Percentiles rank a stretch among this genome's conserved stretches.
phyloP scores from a whole-genome alignment of 139 green algal species.

The Chlamydomonas incerta region DNA sequence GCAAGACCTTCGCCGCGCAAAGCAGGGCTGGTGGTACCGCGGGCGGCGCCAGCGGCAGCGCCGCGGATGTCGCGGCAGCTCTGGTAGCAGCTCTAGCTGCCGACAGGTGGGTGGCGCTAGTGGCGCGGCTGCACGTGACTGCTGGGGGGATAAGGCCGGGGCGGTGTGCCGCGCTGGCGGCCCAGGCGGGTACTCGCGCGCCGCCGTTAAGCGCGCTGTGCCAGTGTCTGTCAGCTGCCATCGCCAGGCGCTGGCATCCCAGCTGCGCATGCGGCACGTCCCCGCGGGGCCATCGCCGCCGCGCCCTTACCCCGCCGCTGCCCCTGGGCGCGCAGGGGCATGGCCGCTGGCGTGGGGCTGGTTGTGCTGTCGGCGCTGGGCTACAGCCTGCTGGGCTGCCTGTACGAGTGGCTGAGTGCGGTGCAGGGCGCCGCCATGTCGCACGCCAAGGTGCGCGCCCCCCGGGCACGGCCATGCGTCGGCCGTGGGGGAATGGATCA shows the following conservation, averaged over 20 bases:
- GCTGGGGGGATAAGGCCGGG: too few species aligned
- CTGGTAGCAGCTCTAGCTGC: neutral
- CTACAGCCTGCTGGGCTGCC: conserved; percentile 48
- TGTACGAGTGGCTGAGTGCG: conserved; percentile 46
- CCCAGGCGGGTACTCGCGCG: too few species aligned
- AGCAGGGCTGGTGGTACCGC: neutral
- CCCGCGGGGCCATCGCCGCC: too few species aligned
- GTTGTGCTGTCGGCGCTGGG: conserved; percentile 23
- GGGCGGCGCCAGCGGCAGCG: neutral
- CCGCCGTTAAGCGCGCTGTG: too few species aligned
- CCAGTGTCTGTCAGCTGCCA: too few species aligned
- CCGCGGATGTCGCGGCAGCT: neutral
- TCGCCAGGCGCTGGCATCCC: too few species aligned
- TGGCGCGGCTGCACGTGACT: too few species aligned
- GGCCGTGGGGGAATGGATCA: too few species aligned
- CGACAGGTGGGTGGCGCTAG: neutral
- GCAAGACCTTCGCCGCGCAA: too few species aligned
- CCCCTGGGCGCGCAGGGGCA: neutral
- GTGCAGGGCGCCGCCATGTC: conserved; percentile 24
- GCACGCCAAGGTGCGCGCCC: conserved; percentile 19
- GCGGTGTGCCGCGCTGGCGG: too few species aligned
- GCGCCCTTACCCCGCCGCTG: neutral
- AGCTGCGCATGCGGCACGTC: too few species aligned
- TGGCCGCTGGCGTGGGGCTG: neutral
- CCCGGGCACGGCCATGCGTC: too few species aligned